Base-by-base conservation (phyloP, 768 basidiomycete species). In the Amanita molliuscula region DNA sequence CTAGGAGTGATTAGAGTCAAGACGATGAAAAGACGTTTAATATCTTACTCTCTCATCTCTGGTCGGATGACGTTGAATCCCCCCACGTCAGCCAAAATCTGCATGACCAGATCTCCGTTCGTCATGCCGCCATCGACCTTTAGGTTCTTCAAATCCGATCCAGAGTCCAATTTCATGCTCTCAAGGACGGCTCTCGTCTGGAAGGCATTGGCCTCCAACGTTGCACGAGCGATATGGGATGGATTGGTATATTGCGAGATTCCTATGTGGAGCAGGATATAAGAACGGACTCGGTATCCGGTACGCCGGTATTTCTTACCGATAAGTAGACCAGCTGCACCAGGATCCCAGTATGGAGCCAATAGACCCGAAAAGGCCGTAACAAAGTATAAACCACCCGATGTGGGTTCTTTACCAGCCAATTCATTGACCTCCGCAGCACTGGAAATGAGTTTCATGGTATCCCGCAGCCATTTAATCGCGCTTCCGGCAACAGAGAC, bases 101-200 rank as follows among this genome's bases (percentile, higher is more conserved):
- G 73, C 92, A 95, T 90, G 50, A 84, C 88, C 25, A 88, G 65
- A 60, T 95, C 90, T 29, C 89, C 88, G 56, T 94, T 95, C 9
- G 93, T 96, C 87, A 96, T 94, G 13, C 93, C 92, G n/a, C 96
- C 96, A 64, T 98, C 96, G 31, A 99, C 95, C 64, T 86, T 94
- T 55, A 99, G 80, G 57, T 86, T 77, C 60, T 84, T 82, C 48
- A 96, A 75, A 42, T 87, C 81, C 4, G 73, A 71, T 13, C 76
- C 77, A n/a, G 88, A 85, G 67, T 99, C 95, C 48, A 87, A 69
- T 62, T 88, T 84, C 87, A 99, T 99, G 60, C 88, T 86, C 63
- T 97, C 92, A 43, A 98, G 76, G 57, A 99, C 89, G 6, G 91
- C 96, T 51, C 88, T 81, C 10, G 95, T 96, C 67, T 97, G 94